Conservation (phyloP, 805 yeast species). For the Yarrowia porcina region DNA sequence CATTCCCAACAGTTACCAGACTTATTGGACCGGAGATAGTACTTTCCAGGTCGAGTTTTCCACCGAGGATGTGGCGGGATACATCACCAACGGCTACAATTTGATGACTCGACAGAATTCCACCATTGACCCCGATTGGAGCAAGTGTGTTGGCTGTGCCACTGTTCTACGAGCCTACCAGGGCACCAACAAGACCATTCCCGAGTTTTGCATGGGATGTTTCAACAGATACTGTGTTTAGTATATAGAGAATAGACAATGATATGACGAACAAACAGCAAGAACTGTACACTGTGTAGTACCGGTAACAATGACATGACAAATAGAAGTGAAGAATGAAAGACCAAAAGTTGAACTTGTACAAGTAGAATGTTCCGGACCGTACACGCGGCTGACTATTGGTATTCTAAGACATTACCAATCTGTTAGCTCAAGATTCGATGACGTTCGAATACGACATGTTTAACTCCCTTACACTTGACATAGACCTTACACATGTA, state of each 20-base stretch:
- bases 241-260: not conserved
- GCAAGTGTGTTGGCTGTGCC: conserved; percentile 78
- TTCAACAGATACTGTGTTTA: conserved; percentile 5
- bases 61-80: conserved; percentile 53
- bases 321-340: too few relatives aligned
- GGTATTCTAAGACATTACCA: not conserved
- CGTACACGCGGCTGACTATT: too few relatives aligned
- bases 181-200: conserved; percentile 7
- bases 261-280: too few relatives aligned
- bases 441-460: not conserved
- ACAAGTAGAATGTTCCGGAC: too few relatives aligned
- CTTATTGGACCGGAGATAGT: conserved; percentile 64
- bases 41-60: conserved; percentile 65
- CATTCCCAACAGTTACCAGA: conserved; percentile 66
- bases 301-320: too few relatives aligned
- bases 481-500: not conserved
- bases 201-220: conserved; percentile 12
- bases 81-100: conserved; percentile 75
- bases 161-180: conserved; percentile 58
- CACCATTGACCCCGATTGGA: conserved; percentile 66
- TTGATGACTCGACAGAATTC: conserved; percentile 63
- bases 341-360: too few relatives aligned
- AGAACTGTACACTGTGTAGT: too few relatives aligned
- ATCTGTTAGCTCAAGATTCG: not conserved
- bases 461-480: not conserved